Percentiles rank a stretch among this genome's conserved stretches.
Conservation (phyloP, 768 basidiomycete species). For the Leccinum barrowsii region DNA sequence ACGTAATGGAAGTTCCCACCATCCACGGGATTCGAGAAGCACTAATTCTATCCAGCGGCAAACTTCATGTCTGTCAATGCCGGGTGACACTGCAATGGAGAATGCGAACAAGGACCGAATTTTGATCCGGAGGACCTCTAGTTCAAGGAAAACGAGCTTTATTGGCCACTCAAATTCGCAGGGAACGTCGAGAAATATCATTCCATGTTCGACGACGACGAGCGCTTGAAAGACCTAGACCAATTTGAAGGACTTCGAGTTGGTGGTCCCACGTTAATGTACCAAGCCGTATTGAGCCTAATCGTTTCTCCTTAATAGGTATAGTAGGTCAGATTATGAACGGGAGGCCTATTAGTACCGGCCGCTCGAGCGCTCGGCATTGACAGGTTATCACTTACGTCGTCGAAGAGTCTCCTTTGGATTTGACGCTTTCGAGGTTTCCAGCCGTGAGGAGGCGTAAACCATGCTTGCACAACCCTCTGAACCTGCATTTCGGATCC, state of each 20-base stretch:
- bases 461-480: neutral
- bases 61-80: neutral
- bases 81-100: neutral
- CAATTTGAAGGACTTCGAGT: neutral
- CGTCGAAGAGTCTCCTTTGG: neutral
- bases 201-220: neutral
- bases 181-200: neutral
- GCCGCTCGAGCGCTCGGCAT: neutral
- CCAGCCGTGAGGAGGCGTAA: neutral
- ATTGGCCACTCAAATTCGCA: neutral
- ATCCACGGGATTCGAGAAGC: neutral
- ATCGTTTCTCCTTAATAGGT: neutral
- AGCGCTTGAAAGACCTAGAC: neutral
- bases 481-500: neutral
- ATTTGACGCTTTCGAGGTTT: neutral
- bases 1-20: conserved; percentile 7
- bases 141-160: neutral
- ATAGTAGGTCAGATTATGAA: neutral
- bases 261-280: neutral
- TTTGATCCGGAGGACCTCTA: neutral
- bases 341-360: too few relatives aligned
- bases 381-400: neutral
- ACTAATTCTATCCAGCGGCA: neutral
- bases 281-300: neutral
- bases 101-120: neutral